Evolutionary conservation across 2,329 filamentous ascomycete genomes (phyloP), one percentile per base, ranked within the genome.

Genomic region (Colletotrichum trifolii): DNA sequence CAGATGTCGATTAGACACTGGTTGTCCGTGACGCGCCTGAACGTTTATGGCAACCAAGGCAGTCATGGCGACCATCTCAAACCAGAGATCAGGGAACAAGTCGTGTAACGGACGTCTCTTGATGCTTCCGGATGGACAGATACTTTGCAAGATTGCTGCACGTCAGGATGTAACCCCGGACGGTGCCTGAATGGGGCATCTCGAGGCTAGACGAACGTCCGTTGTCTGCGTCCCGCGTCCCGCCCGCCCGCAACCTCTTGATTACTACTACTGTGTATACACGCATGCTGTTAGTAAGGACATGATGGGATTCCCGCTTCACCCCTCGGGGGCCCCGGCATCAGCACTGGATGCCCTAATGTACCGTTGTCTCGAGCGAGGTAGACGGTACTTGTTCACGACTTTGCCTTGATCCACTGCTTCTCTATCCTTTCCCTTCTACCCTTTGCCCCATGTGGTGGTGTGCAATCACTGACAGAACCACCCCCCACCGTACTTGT

Each of bases 41-140:
- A 11, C 46, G 43, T 45, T 13, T 38, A 54, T 35, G 11, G 25
- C 25, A 25, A 25, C 25, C 25, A 25, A 46, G 40, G 42, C 39
- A 25, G 46, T 47, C 40, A 42, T 25, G 25, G 25, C 25, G 15
- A 43, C 8, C 50, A 47, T 35, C 15, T 25, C 39, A 13, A 33
- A 43, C 13, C 34, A 38, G 15, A 52, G 33, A 49, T 60, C 42
- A 38, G 46, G 33, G 46, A 46, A 15, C 43, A 50, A 45, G 39
- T 45, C 25, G 25, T 45, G 11, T 46, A 34, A 54, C 50, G 61
- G 56, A 64, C 49, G 49, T 45, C 39, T 17, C 49, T 54, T 12
- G 49, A 54, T 54, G 60, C 54, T 60, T 64, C 49, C 56, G 49
- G 56, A 54, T 54, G 61, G 36, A 50, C 39, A 60, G 42, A 36